Evolutionary conservation across 345 rosid genomes (phyloP).

Genomic region (Orychophragmus violaceus): DNA sequence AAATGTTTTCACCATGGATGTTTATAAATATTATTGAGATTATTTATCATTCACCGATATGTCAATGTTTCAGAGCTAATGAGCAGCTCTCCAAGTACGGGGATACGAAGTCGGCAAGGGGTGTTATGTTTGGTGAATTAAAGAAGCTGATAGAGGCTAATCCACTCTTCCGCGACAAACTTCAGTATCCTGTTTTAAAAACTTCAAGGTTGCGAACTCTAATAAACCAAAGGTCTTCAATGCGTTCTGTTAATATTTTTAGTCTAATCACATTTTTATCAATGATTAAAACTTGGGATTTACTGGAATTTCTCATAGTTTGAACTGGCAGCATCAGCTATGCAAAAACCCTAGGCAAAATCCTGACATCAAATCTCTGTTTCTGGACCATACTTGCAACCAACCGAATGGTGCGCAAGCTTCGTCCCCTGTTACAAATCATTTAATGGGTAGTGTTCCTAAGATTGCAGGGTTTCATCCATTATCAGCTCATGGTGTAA

Average conservation of each 20-base stretch:
- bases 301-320: conserved; percentile 37
- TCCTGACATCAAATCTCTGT: conserved; percentile 78
- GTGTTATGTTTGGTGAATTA: conserved; percentile 74
- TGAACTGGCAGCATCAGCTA: conserved; percentile 89
- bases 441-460: conserved; percentile 49
- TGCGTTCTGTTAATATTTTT: background rate
- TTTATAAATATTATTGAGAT: background rate
- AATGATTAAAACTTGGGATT: conserved; percentile 6
- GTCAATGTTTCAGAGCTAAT: conserved; percentile 53
- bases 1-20: background rate
- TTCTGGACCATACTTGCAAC: conserved; percentile 78
- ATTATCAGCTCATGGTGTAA: conserved; percentile 63
- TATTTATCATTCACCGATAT: background rate
- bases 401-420: conserved; percentile 66
- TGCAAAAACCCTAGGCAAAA: conserved; percentile 75
- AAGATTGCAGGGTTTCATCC: conserved; percentile 20
- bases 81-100: conserved; percentile 86
- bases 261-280: background rate
- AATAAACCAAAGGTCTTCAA: conserved; percentile 68
- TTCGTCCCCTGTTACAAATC: conserved; percentile 72
- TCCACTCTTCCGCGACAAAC: conserved; percentile 86
- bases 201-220: conserved; percentile 73
- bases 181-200: conserved; percentile 75
- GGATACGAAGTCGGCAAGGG: conserved; percentile 78
- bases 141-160: conserved; percentile 39